Percentiles rank a stretch among this genome's conserved stretches.
Evolutionary conservation across 2,329 filamentous ascomycete species (phyloP).

Genomic region (Westerdykella aurantiaca): DNA sequence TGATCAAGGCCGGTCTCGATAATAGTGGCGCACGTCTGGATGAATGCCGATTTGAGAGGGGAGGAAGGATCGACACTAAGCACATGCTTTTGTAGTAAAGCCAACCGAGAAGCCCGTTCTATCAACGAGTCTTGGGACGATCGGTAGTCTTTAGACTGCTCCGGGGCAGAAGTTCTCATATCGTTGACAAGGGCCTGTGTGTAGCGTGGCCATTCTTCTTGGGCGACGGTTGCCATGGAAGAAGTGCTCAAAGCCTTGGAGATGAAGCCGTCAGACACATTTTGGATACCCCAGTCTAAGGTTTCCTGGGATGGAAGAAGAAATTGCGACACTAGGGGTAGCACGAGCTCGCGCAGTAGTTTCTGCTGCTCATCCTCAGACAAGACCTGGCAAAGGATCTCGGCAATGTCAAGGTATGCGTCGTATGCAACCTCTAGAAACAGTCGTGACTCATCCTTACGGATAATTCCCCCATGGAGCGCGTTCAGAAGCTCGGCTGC

Average conservation of each 20-base stretch:
- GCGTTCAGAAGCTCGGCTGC: conserved; percentile 59
- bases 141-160: conserved; percentile 71
- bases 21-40: conserved; percentile 39
- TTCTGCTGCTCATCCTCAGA: conserved; percentile 42
- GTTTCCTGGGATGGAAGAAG: conserved; percentile 44
- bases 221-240: conserved; percentile 46
- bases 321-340: conserved; percentile 52
- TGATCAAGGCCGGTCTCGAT: conserved; percentile 47
- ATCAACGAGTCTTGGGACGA: conserved; percentile 65
- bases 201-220: conserved; percentile 58
- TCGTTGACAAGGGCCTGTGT: conserved; percentile 57
- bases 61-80: conserved; percentile 7
- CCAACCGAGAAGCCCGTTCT: conserved; percentile 58
- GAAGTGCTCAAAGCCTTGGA: conserved; percentile 39
- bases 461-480: conserved; percentile 64
- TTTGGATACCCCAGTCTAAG: conserved; percentile 48
- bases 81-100: conserved; percentile 47
- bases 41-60: conserved; percentile 13
- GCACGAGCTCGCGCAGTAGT: conserved; percentile 44
- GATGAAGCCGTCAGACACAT: conserved; percentile 36
- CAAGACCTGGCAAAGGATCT: conserved; percentile 39
- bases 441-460: conserved; percentile 66
- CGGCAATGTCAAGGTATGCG: conserved; percentile 63
- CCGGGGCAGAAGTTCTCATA: conserved; percentile 70
- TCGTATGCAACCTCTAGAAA: conserved; percentile 68